phyloP scores from a whole-genome alignment of 345 rosid genomes.

The Murraya paniculata region DNA sequence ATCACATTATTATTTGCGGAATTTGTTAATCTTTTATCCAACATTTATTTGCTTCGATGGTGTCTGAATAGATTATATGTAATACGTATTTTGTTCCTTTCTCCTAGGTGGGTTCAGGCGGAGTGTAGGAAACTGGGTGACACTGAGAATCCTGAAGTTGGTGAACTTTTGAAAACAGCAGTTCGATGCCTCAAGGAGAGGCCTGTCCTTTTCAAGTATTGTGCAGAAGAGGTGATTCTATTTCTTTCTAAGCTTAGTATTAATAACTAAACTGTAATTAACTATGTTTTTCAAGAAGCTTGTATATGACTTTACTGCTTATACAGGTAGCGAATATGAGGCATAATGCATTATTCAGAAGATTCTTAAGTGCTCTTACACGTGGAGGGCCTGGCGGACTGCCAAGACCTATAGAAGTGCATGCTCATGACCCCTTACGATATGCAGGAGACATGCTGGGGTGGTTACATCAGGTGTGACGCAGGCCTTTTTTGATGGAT shows the following conservation, averaged over 20 bases:
- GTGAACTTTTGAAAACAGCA: constrained; percentile 78
- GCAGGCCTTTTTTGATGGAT: not conserved
- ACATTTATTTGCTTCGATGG: not conserved
- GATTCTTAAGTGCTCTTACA: constrained; percentile 98
- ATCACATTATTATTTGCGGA: not conserved
- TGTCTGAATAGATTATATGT: not conserved
- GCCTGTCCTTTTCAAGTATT: constrained; percentile 94
- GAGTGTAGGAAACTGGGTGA: constrained; percentile 97
- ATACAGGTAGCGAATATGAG: constrained; percentile 93
- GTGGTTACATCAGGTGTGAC: constrained; percentile 96
- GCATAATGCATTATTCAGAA: constrained; percentile 91
- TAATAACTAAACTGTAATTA: not conserved
- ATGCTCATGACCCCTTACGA: constrained; percentile 98
- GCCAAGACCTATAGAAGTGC: constrained; percentile 99
- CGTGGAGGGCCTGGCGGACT: constrained; percentile 98
- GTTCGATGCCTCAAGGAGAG: constrained; percentile 89
- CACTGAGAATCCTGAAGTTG: constrained; percentile 88
- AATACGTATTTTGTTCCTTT: constrained; percentile 12
- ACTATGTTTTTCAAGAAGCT: constrained; percentile 7
- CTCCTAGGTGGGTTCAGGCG: constrained; percentile 94
- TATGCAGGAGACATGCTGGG: constrained; percentile 99
- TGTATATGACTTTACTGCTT: constrained; percentile 10
- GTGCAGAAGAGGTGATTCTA: constrained; percentile 94
- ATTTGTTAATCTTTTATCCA: not conserved
- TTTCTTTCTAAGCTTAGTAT: constrained; percentile 11